A percentile compares a stretch with the other conserved stretches of the same genome.
These are phyloP conservation scores for Plasmodium vivax DNA, from an alignment of 169 alveolate genomes.

Conservation along the genomic window DNA sequence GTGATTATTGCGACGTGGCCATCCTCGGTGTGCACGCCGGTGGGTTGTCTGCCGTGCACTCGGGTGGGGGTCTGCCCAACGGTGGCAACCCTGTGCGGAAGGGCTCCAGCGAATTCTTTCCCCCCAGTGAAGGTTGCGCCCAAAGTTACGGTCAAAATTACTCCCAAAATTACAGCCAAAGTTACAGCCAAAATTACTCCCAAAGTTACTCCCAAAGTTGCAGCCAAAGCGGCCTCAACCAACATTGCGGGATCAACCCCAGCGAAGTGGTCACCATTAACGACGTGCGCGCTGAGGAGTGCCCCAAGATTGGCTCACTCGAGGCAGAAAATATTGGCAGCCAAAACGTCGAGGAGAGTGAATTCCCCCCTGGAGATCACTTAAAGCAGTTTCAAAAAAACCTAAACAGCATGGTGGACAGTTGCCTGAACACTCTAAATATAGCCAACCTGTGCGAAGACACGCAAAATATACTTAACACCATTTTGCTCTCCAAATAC, in stretches of 20 bases:
- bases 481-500: constrained; percentile 42
- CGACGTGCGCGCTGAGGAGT: neutral
- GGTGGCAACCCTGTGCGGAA: neutral
- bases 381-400: constrained; percentile 37
- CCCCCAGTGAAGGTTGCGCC: neutral
- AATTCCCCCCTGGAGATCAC: constrained; percentile 17
- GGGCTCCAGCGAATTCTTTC: neutral
- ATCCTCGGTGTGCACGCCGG: neutral
- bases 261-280: neutral
- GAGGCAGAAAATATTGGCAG: neutral
- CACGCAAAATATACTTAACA: constrained; percentile 51
- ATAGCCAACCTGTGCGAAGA: constrained; percentile 19
- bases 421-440: constrained; percentile 32
- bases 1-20: neutral
- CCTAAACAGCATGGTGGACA: constrained; percentile 29
- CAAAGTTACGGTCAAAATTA: no score
- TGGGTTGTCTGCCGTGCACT: neutral
- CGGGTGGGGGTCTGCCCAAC: neutral
- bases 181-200: neutral
- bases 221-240: neutral
- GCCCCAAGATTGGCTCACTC: neutral
- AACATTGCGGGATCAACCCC: neutral
- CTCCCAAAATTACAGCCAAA: neutral
- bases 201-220: neutral
- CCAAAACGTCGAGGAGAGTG: neutral